Evolutionary conservation across 148 eudicot genomes (phyloP), one percentile per base, ranked within the genome.

Genomic region (Dysphania ambrosioides): DNA sequence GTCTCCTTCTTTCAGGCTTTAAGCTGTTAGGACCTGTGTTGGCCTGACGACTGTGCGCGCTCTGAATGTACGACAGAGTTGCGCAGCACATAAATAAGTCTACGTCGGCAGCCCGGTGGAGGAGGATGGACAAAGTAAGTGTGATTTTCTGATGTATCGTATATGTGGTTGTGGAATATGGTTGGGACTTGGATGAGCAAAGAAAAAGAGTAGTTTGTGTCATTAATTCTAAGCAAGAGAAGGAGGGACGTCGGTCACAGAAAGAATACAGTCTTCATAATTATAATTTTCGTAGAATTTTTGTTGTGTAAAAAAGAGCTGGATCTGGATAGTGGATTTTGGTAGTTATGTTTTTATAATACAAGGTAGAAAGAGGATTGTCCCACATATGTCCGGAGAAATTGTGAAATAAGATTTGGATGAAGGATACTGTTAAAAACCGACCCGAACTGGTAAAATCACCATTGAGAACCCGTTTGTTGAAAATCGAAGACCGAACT

Each of bases 141-240:
- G 57, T n/a, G 44, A n/a, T n/a, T n/a, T n/a, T 34, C 49, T 44
- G 71, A 4, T 27, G 7, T 53, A 26, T 19, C n/a, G n/a, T n/a
- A n/a, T n/a, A n/a, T n/a, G 62, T 64, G 26, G 21, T 23, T 29
- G 72, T 40, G 71, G 27, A n/a, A n/a, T 66, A 75, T 56, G 42
- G 72, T 47, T 41, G 66, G 67, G 77, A 40, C 42, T 71, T 78
- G 72, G 68, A 44, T 26, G 64, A 72, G 51, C 23, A 58, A 57
- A 29, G 41, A 13, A 2, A 77, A 71, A 71, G 41, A 21, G 53
- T 11, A 30, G 56, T 51, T 16, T 73, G 63, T 79, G 82, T 74
- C 71, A 79, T 75, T 74, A 75, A 74, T 74, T 69, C 60, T n/a
- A 16, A 66, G 51, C 53, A 72, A 62, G 44, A 53, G 58, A 53